Percentiles rank a stretch among this genome's conserved stretches.
These are phyloP conservation scores for Tulasnella sp. DNA, from an alignment of 768 basidiomycete species.

Conservation along the genomic window DNA sequence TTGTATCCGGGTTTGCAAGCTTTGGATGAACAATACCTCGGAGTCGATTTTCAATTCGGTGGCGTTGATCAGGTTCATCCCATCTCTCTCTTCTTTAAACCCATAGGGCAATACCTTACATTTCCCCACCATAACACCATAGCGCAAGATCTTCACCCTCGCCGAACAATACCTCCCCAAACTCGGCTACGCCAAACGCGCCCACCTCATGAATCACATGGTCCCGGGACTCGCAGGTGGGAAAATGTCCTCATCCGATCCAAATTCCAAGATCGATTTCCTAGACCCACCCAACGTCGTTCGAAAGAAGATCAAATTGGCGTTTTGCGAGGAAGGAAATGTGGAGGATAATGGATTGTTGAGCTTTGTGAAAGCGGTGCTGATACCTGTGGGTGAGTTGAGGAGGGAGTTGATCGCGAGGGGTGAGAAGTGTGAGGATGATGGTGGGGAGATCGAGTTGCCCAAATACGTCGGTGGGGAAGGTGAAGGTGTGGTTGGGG, in stretches of 20 bases:
- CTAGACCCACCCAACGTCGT: conserved; percentile 77
- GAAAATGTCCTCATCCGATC: conserved; percentile 98
- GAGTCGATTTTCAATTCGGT: conserved; percentile 94
- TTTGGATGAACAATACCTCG: conserved; percentile 94
- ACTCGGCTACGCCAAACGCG: conserved; percentile 86
- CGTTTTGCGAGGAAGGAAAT: conserved; percentile 93
- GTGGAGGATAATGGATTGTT: conserved; percentile 80
- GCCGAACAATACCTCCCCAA: conserved; percentile 91
- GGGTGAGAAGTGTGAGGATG: conserved; percentile 35
- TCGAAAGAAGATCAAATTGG: conserved; percentile 79
- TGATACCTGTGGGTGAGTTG: conserved; percentile 77
- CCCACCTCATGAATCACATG: conserved; percentile 98
- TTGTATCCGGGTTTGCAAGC: conserved; percentile 96
- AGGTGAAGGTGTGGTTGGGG: conserved; percentile 40
- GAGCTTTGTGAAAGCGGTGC: conserved; percentile 73
- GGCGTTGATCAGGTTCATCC: conserved; percentile 83
- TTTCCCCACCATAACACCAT: neutral
- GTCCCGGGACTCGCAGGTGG: conserved; percentile 89
- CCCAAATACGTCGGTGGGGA: conserved; percentile 40
- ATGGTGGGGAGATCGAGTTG: conserved; percentile 37
- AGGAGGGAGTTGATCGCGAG: conserved; percentile 43
- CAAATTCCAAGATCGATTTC: conserved; percentile 97
- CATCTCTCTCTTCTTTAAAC: neutral
- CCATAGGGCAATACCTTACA: neutral
- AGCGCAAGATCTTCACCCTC: conserved; percentile 98